phyloP scores from a whole-genome alignment of 371 early-diverging fungal species.

The Syncephalis fuscata region DNA sequence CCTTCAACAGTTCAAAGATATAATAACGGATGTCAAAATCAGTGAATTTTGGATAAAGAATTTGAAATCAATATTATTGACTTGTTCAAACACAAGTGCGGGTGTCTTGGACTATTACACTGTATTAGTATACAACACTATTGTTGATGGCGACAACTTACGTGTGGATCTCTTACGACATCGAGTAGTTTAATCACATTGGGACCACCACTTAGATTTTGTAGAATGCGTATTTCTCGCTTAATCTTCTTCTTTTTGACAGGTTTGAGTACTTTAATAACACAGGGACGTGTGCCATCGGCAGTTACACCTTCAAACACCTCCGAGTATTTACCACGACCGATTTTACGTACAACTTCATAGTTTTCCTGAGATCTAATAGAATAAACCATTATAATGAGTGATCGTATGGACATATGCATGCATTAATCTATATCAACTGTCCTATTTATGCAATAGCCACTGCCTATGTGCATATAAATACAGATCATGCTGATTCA shows the following conservation, averaged over 20 bases:
- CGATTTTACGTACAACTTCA: slow-evolving; percentile 91
- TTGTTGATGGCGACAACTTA: slow-evolving; percentile 16
- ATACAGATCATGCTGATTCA: too few species aligned
- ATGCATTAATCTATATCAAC: too few species aligned
- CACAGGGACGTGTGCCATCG: slow-evolving; percentile 56
- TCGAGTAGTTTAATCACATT: slow-evolving; percentile 90
- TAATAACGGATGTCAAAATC: slow-evolving; percentile 94
- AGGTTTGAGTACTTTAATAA: slow-evolving; percentile 99
- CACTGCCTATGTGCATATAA: too few species aligned
- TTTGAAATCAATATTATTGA: slow-evolving; percentile 74
- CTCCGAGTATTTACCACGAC: slow-evolving; percentile 99
- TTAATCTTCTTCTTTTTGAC: slow-evolving; percentile 99
- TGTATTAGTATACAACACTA: not conserved
- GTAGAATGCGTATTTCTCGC: slow-evolving; percentile 97
- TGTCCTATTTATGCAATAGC: too few species aligned
- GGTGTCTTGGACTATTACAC: slow-evolving; percentile 71
- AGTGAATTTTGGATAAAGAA: slow-evolving; percentile 55
- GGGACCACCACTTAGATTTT: slow-evolving; percentile 86
- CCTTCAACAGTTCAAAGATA: slow-evolving; percentile 93
- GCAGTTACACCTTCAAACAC: slow-evolving; percentile 96
- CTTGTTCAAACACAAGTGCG: slow-evolving; percentile 92
- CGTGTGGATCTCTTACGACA: slow-evolving; percentile 90
- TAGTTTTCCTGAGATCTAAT: slow-evolving; percentile 84
- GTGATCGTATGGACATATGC: too few species aligned
- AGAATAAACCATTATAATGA: not conserved